Evolutionary conservation across 305 asterid genomes (phyloP), one percentile per base, ranked within the genome.

Genomic region (Solanum hybrid): DNA sequence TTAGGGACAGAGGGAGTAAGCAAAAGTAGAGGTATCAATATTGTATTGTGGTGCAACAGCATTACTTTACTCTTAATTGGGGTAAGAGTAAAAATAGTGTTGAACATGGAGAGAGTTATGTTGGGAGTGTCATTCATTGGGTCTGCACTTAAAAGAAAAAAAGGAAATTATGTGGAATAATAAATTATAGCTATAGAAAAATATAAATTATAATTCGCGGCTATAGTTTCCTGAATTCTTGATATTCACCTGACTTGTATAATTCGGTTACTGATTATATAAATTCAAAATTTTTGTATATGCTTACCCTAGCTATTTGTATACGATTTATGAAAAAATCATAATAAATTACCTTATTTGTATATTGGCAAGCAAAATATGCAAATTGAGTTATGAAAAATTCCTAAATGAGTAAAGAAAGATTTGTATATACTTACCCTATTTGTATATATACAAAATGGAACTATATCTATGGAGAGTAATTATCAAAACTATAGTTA

Each of bases 101-200:
- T 0, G 11, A 57, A 57, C 2, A 18, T 3, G 24, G 24, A 57
- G 24, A 51, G 0, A 51, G 0, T 16, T 51, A 0, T 18, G 0
- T 57, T 57, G 4, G 2, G 0, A 57, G 69, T 0, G 67, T 57
- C 24, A 57, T 51, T 8, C 24, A 18, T 18, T 18, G 24, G 24
- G 5, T 18, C 0, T 57, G 69, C 24, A 6, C 24, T 57, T 0
- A 51, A 51, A 46, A 37, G 4, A 39, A 39, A 46, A 57, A 57
- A 16, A 0, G 10, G 1, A 57, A 2, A 16, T 18, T 57, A 16
- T 18, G 67, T 57, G 69, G 24, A 57, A 57, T 18, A 18, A 57
- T 57, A 57, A 2, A n/a, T n/a, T 51, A 16, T 51, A 51, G 64
- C 1, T 0, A 51, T 16, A 51, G n/a, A 51, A 16, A 51, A 51